These are phyloP conservation scores for Turritis glabra DNA, from an alignment of 345 rosid genomes.

Conservation along the genomic window DNA sequence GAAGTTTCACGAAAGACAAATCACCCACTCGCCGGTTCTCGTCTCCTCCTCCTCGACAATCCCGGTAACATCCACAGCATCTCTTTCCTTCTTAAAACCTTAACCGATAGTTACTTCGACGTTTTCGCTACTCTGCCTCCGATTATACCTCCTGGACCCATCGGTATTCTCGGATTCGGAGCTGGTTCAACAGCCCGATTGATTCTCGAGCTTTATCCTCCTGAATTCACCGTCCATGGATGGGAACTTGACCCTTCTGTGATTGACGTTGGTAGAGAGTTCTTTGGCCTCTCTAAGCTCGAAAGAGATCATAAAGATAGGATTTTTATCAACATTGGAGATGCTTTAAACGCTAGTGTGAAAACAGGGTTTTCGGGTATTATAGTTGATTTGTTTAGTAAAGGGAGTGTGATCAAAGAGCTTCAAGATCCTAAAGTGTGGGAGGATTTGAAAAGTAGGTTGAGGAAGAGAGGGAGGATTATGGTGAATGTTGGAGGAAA, in stretches of 20 bases:
- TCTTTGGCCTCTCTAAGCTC: conserved; percentile 65
- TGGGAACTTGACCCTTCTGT: conserved; percentile 96
- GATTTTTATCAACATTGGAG: conserved; percentile 64
- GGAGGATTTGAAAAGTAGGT: conserved; percentile 53
- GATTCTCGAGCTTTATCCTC: conserved; percentile 67
- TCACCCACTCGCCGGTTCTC: conserved; percentile 64
- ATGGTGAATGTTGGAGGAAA: conserved; percentile 56
- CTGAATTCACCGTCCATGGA: conserved; percentile 59
- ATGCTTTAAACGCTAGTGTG: conserved; percentile 59
- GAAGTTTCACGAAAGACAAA: conserved; percentile 66
- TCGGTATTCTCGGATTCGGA: conserved; percentile 84
- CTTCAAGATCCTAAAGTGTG: conserved; percentile 81
- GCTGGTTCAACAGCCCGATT: conserved; percentile 79
- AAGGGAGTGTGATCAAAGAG: conserved; percentile 75
- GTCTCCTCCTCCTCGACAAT: conserved; percentile 76
- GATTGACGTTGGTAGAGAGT: conserved; percentile 71
- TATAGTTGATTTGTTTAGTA: conserved; percentile 67
- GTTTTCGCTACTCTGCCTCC: conserved; percentile 83
- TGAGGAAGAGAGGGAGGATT: conserved; percentile 69
- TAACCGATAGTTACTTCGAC: conserved; percentile 83
- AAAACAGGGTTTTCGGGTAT: conserved; percentile 59
- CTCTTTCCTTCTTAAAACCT: conserved; percentile 62
- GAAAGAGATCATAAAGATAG: conserved; percentile 59
- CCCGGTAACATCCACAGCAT: conserved; percentile 95
- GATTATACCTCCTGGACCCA: conserved; percentile 66